phyloP scores from a whole-genome alignment of 176 grass and related monocot genomes.

The Carex pumila region DNA sequence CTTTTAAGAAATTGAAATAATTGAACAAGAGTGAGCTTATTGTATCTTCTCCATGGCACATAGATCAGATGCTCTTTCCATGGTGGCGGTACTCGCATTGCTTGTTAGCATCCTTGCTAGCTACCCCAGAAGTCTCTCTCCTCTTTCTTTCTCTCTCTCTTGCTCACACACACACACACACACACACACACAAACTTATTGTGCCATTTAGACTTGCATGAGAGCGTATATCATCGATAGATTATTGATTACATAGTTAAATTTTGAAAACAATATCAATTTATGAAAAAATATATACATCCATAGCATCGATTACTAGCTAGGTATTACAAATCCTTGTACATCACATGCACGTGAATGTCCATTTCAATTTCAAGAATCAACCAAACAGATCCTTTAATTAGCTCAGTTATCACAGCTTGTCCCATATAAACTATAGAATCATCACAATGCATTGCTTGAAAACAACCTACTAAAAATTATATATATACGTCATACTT shows the following conservation, averaged over 20 bases:
- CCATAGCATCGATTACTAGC: neutral
- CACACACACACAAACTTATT: neutral
- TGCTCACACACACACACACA: neutral
- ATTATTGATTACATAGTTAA: neutral
- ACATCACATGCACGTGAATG: neutral
- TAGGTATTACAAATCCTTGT: neutral
- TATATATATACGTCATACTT: neutral
- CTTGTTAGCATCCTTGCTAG: constrained; percentile 21
- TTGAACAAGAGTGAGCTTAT: neutral
- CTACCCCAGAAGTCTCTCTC: constrained; percentile 24
- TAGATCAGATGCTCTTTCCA: neutral
- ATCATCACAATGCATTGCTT: neutral
- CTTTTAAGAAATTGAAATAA: neutral
- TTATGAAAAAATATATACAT: neutral
- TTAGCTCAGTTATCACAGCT: neutral
- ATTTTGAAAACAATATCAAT: neutral
- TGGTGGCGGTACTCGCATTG: constrained; percentile 19
- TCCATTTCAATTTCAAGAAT: neutral
- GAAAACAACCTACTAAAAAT: neutral
- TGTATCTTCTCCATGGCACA: neutral
- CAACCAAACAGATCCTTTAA: neutral
- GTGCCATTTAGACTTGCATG: neutral
- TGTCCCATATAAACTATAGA: neutral
- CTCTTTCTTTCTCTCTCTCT: neutral
- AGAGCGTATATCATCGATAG: neutral